Conservation (phyloP, 164 flowering plant species). For the Magnolia sinica region DNA sequence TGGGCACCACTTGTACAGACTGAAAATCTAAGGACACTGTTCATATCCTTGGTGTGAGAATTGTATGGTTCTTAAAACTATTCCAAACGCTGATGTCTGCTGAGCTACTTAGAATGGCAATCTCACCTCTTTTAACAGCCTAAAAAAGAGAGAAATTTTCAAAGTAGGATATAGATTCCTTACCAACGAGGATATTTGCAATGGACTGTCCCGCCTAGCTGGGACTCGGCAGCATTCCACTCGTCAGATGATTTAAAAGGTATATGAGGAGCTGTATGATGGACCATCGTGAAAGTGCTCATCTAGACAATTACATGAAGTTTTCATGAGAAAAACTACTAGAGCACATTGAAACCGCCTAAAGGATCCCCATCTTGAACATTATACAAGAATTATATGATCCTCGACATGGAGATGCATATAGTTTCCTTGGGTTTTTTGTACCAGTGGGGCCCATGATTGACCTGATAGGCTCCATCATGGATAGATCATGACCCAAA, state of each 20-base stretch:
- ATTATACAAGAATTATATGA: not conserved
- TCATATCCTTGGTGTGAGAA: not conserved
- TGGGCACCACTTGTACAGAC: too few species aligned
- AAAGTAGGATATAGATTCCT: slow-evolving; percentile 8
- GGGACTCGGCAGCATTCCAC: slow-evolving; percentile 35
- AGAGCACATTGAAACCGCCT: not conserved
- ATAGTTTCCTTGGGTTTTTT: not conserved
- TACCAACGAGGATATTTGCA: slow-evolving; percentile 92
- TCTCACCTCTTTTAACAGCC: not conserved
- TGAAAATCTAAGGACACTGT: too few species aligned
- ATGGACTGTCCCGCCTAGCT: slow-evolving; percentile 91
- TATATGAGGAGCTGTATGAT: slow-evolving; percentile 96
- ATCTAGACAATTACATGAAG: slow-evolving; percentile 37
- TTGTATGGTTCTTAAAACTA: not conserved
- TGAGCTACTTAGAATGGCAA: not conserved
- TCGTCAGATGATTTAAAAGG: slow-evolving; percentile 54
- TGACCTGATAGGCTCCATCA: not conserved
- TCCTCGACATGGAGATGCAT: not conserved
- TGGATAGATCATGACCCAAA: not conserved
- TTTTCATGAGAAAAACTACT: too few species aligned
- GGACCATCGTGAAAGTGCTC: slow-evolving; percentile 98
- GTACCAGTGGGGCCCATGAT: not conserved
- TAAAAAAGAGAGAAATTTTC: not conserved
- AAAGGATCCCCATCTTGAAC: not conserved
- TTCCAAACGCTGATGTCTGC: not conserved